Conservation (phyloP, 2,329 filamentous ascomycete genomes). For the Pyrenophora teres region DNA sequence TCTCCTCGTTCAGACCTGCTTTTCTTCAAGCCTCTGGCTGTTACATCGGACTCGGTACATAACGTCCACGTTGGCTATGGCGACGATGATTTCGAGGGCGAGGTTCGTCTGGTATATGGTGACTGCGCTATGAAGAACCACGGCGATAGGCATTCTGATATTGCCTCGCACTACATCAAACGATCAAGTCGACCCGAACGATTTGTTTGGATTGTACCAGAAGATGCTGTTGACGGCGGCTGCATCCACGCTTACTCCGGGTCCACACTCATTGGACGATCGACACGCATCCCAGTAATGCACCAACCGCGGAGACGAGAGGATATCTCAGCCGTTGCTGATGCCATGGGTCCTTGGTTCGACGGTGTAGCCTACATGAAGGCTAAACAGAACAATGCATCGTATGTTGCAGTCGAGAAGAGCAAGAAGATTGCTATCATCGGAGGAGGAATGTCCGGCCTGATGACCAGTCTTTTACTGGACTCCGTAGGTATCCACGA, state of each 20-base stretch:
- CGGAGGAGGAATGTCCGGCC: constrained; percentile 67
- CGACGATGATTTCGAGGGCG: constrained; percentile 49
- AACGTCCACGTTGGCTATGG: constrained; percentile 56
- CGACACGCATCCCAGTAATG: constrained; percentile 46
- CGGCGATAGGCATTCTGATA: constrained; percentile 50
- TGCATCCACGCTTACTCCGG: constrained; percentile 55
- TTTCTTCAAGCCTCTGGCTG: constrained; percentile 40
- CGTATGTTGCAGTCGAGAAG: constrained; percentile 61
- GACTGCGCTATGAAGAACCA: constrained; percentile 47
- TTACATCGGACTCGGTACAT: constrained; percentile 52
- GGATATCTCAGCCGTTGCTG: constrained; percentile 55
- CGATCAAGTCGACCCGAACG: constrained; percentile 49
- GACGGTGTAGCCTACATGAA: constrained; percentile 65
- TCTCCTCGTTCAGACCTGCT: constrained; percentile 29
- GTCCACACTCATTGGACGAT: constrained; percentile 49
- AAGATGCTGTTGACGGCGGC: constrained; percentile 45
- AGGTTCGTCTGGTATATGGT: constrained; percentile 54
- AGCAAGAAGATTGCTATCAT: constrained; percentile 65
- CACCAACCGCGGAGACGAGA: constrained; percentile 45
- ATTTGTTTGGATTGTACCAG: constrained; percentile 56
- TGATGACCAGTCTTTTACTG: constrained; percentile 60
- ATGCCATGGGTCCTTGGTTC: constrained; percentile 66
- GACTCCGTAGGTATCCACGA: constrained; percentile 63
- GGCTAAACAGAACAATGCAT: constrained; percentile 57
- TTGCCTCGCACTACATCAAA: constrained; percentile 46